phyloP scores from a whole-genome alignment of 768 basidiomycete genomes.

The Tylopilus subfusipes region DNA sequence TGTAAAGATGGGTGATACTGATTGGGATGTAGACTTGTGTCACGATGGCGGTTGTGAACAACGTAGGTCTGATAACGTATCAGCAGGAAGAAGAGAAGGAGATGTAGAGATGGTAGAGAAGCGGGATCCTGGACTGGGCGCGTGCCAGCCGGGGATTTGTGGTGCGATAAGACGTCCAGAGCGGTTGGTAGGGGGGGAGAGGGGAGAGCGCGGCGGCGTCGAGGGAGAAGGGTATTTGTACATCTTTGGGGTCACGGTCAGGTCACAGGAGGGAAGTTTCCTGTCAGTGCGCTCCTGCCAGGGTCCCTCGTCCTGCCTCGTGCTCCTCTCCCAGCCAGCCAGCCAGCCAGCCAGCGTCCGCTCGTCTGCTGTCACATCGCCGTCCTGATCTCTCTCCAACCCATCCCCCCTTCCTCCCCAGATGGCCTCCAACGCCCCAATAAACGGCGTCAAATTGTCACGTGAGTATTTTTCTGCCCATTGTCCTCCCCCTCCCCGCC shows the following conservation, averaged over 20 bases:
- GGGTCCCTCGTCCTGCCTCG: conserved; percentile 26
- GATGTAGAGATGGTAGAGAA: conserved; percentile 2
- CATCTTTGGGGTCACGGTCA: conserved; percentile 32
- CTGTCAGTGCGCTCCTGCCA: conserved; percentile 23
- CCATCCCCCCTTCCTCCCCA: conserved; percentile 17
- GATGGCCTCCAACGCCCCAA: conserved; percentile 77
- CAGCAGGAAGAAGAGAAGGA: not conserved
- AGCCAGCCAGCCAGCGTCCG: conserved; percentile 2
- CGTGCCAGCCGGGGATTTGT: conserved; percentile 3
- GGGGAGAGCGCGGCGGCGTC: too few relatives aligned
- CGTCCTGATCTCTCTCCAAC: conserved; percentile 4
- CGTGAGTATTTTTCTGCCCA: conserved; percentile 48
- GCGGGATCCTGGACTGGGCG: not conserved
- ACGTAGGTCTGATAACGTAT: not conserved
- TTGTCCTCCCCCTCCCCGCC: conserved; percentile 13
- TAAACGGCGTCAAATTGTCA: conserved; percentile 85
- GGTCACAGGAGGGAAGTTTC: conserved; percentile 34
- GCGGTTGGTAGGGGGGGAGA: not conserved
- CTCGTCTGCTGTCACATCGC: conserved; percentile 5
- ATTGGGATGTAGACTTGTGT: not conserved
- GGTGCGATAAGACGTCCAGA: conserved; percentile 6
- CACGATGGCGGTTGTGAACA: not conserved
- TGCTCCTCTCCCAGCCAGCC: conserved; percentile 9
- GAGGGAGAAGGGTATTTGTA: conserved; percentile 20
- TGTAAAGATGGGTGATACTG: not conserved